phyloP scores from a whole-genome alignment of 169 alveolate species.

The Cryptosporidium muris region DNA sequence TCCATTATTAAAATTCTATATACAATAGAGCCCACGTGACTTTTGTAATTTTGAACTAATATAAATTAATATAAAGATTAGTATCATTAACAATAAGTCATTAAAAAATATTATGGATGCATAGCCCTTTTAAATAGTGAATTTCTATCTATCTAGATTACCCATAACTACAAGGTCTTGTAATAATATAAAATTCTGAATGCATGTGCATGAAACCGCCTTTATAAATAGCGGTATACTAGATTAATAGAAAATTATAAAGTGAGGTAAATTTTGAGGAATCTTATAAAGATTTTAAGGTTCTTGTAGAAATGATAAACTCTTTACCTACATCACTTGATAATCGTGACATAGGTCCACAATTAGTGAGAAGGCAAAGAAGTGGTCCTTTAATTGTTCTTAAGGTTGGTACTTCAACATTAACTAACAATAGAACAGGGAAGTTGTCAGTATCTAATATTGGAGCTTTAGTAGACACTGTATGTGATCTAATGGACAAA shows the following conservation, averaged over 20 bases:
- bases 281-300: neutral
- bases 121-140: too few species aligned
- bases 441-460: conserved; percentile 71
- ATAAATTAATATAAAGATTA: too few species aligned
- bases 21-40: too few species aligned
- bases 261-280: neutral
- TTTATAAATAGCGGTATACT: neutral
- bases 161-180: too few species aligned
- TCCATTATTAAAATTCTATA: too few species aligned
- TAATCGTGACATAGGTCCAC: conserved; percentile 70
- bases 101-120: too few species aligned
- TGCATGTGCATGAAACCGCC: too few species aligned
- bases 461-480: conserved; percentile 74
- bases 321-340: neutral
- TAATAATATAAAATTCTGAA: too few species aligned
- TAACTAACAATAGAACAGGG: conserved; percentile 65
- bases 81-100: too few species aligned
- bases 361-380: conserved; percentile 44
- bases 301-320: neutral
- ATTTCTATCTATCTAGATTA: too few species aligned
- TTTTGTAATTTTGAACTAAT: too few species aligned
- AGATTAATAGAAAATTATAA: neutral
- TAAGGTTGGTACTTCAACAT: conserved; percentile 76
- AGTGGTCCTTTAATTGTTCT: conserved; percentile 76
- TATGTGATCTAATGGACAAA: conserved; percentile 61